Base-by-base conservation (phyloP, 1,284 basidiomycete species). In the Entoloma clypeatum region DNA sequence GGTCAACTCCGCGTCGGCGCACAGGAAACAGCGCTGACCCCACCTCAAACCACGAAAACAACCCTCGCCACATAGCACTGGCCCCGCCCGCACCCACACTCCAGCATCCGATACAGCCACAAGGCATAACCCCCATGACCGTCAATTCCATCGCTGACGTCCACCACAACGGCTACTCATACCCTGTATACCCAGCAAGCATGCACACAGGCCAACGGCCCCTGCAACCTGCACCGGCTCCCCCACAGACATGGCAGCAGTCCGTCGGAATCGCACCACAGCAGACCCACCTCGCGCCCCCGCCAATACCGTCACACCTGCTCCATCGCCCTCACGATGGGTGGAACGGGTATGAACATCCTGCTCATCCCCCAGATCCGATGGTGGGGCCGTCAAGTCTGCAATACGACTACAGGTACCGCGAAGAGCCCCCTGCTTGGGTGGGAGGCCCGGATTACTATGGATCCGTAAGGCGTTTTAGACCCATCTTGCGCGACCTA, bases 231-330 rank as follows among this genome's bases (percentile, higher is more conserved):
- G 60, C 71, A 8, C 58, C 67, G 11, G 54, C 56, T 7, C 72
- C 75, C 5, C 72, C 77, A 11, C 80, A 75, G 44, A 67, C 75
- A 17, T 85, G 81, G 82, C 79, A 83, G 54, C 65, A 70, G 3
- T 59, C 76, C 5, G 71, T 66, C 39, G 71, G 67, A 11, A 80
- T 86, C 31, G 74, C 77, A 0, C 80, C 82, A 4, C 72, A 80
- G 43, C 80, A 81, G 53, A 75, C 79, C 0, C 81, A 83, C 53
- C 69, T 78, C 25, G 61, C 69, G 1, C 66, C 72, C 32, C 57
- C 63, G 7, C 64, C 63, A 9, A 64, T 63, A 30, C 61, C 65
- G 3, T 64, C 77, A 22, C 67, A 72, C 27, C 72, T 71, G 59
- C 58, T 72, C 10, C 58, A 71, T 9, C 78, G 72, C 49, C 62